These are phyloP conservation scores for Seminavis robusta DNA, from an alignment of 108 stramenopile species.

Conservation along the genomic window DNA sequence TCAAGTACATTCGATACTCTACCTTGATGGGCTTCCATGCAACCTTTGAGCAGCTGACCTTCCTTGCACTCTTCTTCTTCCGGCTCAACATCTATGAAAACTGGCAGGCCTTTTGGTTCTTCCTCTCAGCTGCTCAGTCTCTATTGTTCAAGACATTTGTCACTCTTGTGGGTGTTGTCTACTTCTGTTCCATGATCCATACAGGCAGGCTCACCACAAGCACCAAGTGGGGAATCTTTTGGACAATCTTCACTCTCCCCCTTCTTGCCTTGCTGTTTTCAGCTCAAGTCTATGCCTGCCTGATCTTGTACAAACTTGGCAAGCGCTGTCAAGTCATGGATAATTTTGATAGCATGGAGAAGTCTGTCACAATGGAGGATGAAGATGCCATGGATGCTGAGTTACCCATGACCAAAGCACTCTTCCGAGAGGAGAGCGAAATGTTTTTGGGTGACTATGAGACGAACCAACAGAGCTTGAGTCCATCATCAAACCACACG, in stretches of 20 bases:
- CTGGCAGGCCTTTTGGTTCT: neutral
- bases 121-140: neutral
- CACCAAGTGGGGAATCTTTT: neutral
- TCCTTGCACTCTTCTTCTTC: constrained; percentile 5
- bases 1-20: neutral
- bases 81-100: constrained; percentile 3
- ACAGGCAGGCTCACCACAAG: too few relatives aligned
- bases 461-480: too few relatives aligned
- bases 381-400: too few relatives aligned
- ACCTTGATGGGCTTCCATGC: constrained; percentile 4
- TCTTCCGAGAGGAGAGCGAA: too few relatives aligned
- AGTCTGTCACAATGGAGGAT: too few relatives aligned
- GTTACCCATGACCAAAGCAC: too few relatives aligned
- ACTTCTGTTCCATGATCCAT: neutral
- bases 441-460: too few relatives aligned
- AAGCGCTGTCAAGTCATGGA: too few relatives aligned
- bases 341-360: too few relatives aligned
- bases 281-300: neutral
- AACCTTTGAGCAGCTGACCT: constrained; percentile 8
- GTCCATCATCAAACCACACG: too few relatives aligned
- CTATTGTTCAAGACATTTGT: neutral
- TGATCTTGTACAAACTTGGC: neutral
- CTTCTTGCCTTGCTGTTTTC: neutral
- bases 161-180: neutral
- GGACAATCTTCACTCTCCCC: constrained; percentile 1